These are phyloP conservation scores for Ascochyta lentis DNA, from an alignment of 2,329 filamentous ascomycete genomes.

Conservation along the genomic window DNA sequence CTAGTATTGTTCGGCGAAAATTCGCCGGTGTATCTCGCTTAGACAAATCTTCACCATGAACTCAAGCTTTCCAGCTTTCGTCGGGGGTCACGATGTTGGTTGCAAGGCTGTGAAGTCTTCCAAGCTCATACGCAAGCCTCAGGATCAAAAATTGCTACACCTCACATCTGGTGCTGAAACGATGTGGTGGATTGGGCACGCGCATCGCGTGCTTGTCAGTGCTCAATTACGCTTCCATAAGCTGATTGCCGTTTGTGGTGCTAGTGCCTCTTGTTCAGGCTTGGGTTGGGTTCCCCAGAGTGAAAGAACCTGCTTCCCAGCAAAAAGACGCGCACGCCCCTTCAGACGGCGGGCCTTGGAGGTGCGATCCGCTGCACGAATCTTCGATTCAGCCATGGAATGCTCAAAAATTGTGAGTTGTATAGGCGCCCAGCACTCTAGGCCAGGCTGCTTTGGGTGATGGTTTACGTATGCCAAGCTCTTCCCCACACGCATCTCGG, in stretches of 20 bases:
- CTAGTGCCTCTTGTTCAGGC: slow-evolving; percentile 16
- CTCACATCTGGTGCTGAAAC: not conserved
- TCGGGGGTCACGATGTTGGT: not conserved
- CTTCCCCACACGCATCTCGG: slow-evolving; percentile 35
- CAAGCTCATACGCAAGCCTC: not conserved
- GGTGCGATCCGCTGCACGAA: slow-evolving; percentile 26
- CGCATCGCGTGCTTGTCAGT: slow-evolving; percentile 9
- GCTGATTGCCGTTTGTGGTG: slow-evolving; percentile 17
- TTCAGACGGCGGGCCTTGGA: slow-evolving; percentile 3
- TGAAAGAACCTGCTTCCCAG: slow-evolving; percentile 23
- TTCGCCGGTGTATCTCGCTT: not conserved
- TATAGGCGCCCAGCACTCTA: slow-evolving; percentile 18
- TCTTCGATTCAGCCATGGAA: slow-evolving; percentile 32
- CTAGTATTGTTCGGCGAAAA: slow-evolving; percentile 1
- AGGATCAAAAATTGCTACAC: not conserved
- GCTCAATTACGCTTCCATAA: slow-evolving; percentile 9
- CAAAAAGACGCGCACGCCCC: slow-evolving; percentile 26
- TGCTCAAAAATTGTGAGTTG: slow-evolving; percentile 22
- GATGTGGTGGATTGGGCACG: not conserved
- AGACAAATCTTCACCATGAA: not conserved
- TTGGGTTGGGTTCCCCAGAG: slow-evolving; percentile 11
- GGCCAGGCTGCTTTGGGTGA: slow-evolving; percentile 26
- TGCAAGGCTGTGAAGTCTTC: slow-evolving; percentile 4
- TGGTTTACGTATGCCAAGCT: slow-evolving; percentile 43
- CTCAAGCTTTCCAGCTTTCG: not conserved